Evolutionary conservation across 805 yeast genomes (phyloP).

Genomic region (Metschnikowia similis): DNA sequence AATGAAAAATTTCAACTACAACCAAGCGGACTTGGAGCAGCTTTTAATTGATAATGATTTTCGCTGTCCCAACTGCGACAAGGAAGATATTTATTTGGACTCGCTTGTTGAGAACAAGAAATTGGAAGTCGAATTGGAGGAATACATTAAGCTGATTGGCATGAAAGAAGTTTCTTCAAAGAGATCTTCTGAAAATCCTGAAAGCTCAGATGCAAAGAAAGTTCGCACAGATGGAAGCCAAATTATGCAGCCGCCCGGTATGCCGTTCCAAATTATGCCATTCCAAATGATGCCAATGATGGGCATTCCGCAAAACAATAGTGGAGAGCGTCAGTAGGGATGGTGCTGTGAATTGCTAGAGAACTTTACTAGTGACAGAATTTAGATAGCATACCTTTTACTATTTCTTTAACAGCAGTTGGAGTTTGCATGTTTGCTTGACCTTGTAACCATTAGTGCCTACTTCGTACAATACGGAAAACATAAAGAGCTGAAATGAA

Average conservation of each 20-base stretch:
- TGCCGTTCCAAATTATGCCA: constrained; percentile 19
- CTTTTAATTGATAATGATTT: constrained; percentile 76
- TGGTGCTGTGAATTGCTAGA: neutral
- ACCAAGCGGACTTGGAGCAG: constrained; percentile 35
- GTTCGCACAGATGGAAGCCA: constrained; percentile 18
- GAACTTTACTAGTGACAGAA: neutral
- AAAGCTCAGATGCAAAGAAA: constrained; percentile 23
- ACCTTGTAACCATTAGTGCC: no score
- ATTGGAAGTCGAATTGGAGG: constrained; percentile 50
- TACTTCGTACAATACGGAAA: no score
- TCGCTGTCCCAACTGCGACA: constrained; percentile 82
- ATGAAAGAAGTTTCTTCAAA: constrained; percentile 28
- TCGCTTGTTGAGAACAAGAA: constrained; percentile 59
- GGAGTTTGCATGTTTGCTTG: no score
- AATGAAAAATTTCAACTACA: constrained; percentile 40
- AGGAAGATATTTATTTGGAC: constrained; percentile 72
- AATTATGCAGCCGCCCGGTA: constrained; percentile 7
- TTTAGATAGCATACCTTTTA: neutral
- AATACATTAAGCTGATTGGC: constrained; percentile 43
- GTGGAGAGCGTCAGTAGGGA: neutral
- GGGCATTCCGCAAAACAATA: constrained; percentile 16
- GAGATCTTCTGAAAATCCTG: constrained; percentile 13
- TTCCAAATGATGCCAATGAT: constrained; percentile 18
- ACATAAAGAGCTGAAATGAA: no score
- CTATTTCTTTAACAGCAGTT: no score